Evolutionary conservation across 495 filamentous ascomycete genomes (phyloP), one percentile per base, ranked within the genome.

Genomic region (Aspergillus sclerotiicarbonarius): DNA sequence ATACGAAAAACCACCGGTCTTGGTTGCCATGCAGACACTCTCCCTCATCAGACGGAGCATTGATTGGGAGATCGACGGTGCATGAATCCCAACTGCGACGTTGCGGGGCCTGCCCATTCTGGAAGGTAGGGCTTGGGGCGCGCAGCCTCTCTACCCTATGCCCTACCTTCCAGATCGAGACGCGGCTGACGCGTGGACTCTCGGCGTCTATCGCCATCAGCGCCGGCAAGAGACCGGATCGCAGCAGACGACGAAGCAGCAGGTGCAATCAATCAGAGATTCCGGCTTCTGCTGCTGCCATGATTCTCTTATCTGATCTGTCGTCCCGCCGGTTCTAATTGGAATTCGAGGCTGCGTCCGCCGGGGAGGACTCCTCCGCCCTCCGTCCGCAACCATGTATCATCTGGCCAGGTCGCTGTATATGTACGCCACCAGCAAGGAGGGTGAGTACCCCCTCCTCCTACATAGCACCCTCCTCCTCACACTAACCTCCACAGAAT

Each of bases 381-480:
- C 37, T 56, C 53, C 57, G 44, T 66, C 49, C 51, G 47, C 64
- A 68, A 80, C 67, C 60, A 98, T 98, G 94, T 98, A 98, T 76
- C 94, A 98, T 73, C 85, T 98, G 58, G 87, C 92, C 67, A 97
- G 96, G 76, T 91, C 90, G 61, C 79, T 98, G 41, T 98, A 98
- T 77, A 83, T 91, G 48, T 87, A 95, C 59, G 92, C 91, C 54
- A 98, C 92, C 13, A 92, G 90, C 71, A 96, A 96, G 85, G 93
- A 98, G 80, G 90, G 90, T 89, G 71, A 58, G 70, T 51, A 43
- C 8, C 33, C 20, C 21, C 18, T 19, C 16, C 25, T 18, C 31
- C 12, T 5, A 8, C 15, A 13, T 10, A 12, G 8, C 30, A 13
- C 46, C 8, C 15, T 6, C 19, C n/a, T 21, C 25, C 29, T 13